Percentiles rank a stretch among this genome's conserved stretches.
Evolutionary conservation across 2,329 filamentous ascomycete genomes (phyloP).

Genomic region (Colletotrichum liriopes): DNA sequence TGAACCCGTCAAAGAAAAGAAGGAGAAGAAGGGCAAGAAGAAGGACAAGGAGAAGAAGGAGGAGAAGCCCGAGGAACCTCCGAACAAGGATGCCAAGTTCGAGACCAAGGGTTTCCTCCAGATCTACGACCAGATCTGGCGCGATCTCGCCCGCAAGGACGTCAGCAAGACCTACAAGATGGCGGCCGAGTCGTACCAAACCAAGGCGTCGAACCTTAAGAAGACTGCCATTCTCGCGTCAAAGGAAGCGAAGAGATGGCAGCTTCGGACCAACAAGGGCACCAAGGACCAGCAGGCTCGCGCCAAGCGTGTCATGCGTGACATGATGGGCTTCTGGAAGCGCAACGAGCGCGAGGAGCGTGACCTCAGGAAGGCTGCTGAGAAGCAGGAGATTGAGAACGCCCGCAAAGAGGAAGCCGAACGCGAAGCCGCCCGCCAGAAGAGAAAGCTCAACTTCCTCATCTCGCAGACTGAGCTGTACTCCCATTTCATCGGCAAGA

Average conservation of each 20-base stretch:
- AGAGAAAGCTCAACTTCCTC: conserved; percentile 98
- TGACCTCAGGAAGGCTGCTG: conserved; percentile 92
- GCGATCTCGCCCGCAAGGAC: conserved; percentile 93
- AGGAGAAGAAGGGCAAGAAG: conserved; percentile 64
- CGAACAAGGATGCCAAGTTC: conserved; percentile 76
- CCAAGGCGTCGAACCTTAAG: conserved; percentile 94
- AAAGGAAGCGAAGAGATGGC: conserved; percentile 98
- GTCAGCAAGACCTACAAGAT: conserved; percentile 93
- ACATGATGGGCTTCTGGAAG: conserved; percentile 99
- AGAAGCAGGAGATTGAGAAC: conserved; percentile 96
- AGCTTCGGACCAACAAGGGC: conserved; percentile 97
- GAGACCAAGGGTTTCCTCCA: conserved; percentile 95
- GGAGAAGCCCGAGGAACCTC: conserved; percentile 64
- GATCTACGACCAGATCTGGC: conserved; percentile 97
- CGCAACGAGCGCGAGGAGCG: conserved; percentile 98
- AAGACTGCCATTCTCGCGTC: conserved; percentile 97
- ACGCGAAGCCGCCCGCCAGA: conserved; percentile 96
- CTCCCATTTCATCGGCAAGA: conserved; percentile 99
- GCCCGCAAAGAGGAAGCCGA: conserved; percentile 97
- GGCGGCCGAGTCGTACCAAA: conserved; percentile 87
- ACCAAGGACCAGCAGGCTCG: conserved; percentile 97
- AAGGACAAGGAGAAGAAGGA: conserved; percentile 62
- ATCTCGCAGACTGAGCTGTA: conserved; percentile 99
- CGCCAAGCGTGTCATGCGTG: conserved; percentile 97
- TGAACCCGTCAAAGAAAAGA: conserved; percentile 57